Base-by-base conservation (phyloP, 805 yeast species). In the Kodamaea lidongshanica region DNA sequence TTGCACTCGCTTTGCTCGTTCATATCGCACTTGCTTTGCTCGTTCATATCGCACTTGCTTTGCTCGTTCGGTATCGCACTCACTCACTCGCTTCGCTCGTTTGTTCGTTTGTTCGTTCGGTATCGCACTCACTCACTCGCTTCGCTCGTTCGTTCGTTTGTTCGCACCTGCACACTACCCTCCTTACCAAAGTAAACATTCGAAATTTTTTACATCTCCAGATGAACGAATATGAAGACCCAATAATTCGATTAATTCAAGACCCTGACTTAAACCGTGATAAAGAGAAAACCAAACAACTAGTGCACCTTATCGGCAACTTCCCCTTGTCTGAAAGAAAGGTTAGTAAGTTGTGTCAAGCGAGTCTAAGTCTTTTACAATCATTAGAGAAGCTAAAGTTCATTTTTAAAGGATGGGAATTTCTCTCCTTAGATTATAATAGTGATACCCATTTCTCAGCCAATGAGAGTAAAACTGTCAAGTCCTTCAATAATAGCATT, bases 371-470 rank as follows among this genome's bases (percentile, higher is more conserved):
- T 33, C 63, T 71, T 4, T 50, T 73, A 18, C 62, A 72, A 39
- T 66, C 71, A 25, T 50, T 73, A 23, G 79, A 73, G 48, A 63
- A 64, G 37, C 56, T 70, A 12, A 71, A 67, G 38, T 48, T 66
- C 20, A 60, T 56, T 19, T 53, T 70, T 27, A 61, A 67, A 36
- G 67, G 68, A 37, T 73, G 79, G 79, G 76, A 72, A 30, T 72
- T 73, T 34, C 52, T 68, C 25, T 67, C 77, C 7, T 48, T 73
- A 16, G 76, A 72, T 40, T 61, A 62, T 38, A 67, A 67, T 40
- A 56, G 71, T 10, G 58, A 63, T 12, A 52, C 48, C 19, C 69
- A 65, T 38, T 64, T 64, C 28, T 48, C 48, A 18, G 23, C 30
- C 19, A 24, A 19, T 12, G 34, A 31, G 13, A 19, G 30, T 10